Evolutionary conservation across 164 flowering plant genomes (phyloP).

Genomic region (Chloranthus sessilifolius): DNA sequence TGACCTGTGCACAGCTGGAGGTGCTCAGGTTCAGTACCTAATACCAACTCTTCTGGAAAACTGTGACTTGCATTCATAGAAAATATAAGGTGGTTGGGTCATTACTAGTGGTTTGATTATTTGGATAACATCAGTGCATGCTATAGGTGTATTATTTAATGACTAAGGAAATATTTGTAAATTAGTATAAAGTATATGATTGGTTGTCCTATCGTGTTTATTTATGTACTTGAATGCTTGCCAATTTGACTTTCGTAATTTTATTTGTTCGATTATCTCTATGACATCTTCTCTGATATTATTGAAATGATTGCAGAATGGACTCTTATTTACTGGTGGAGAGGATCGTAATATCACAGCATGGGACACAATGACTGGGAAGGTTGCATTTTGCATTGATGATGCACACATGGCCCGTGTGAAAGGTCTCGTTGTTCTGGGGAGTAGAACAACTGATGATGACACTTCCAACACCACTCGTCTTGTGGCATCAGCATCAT

Average conservation of each 20-base stretch:
- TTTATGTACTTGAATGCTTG: neutral
- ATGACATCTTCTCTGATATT: neutral
- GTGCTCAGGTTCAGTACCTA: too few species aligned
- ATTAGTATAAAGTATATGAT: neutral
- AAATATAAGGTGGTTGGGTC: neutral
- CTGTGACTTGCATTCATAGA: too few species aligned
- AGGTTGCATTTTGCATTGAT: slow-evolving; percentile 64
- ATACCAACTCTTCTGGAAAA: too few species aligned
- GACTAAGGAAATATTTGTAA: neutral
- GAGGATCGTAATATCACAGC: slow-evolving; percentile 78
- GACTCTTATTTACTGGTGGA: slow-evolving; percentile 74
- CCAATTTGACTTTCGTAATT: neutral
- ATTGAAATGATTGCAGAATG: slow-evolving; percentile 43
- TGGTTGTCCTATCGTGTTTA: neutral
- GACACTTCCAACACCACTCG: slow-evolving; percentile 42
- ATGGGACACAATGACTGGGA: slow-evolving; percentile 84
- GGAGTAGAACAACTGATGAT: slow-evolving; percentile 22
- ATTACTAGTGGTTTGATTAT: neutral
- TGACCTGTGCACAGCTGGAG: too few species aligned
- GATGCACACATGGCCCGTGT: slow-evolving; percentile 79
- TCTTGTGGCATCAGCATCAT: slow-evolving; percentile 79
- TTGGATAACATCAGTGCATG: neutral
- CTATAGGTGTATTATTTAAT: neutral
- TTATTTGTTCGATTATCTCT: neutral
- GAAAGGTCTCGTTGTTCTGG: slow-evolving; percentile 77